Conservation (phyloP, 768 basidiomycete species). For the Termitomyces titanicus region DNA sequence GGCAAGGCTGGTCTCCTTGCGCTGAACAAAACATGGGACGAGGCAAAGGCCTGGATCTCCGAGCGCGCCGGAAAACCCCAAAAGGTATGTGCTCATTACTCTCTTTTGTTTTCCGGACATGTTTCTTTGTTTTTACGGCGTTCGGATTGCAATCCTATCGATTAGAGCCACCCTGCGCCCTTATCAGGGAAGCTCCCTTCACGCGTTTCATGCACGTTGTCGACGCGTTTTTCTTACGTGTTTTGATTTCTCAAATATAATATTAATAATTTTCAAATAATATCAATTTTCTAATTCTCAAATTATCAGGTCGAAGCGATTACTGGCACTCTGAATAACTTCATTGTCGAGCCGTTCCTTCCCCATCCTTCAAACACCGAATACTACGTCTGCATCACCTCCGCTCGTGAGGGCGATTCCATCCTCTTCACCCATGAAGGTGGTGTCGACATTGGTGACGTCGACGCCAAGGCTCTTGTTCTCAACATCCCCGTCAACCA, state of each 20-base stretch:
- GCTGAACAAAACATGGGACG: slow-evolving; percentile 90
- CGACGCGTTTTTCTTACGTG: no score
- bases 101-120: neutral
- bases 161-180: slow-evolving; percentile 8
- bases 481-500: slow-evolving; percentile 74
- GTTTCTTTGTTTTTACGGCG: slow-evolving; percentile 8
- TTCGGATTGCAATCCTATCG: slow-evolving; percentile 7
- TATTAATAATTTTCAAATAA: neutral
- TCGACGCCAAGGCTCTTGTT: slow-evolving; percentile 93
- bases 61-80: slow-evolving; percentile 90
- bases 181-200: neutral
- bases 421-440: slow-evolving; percentile 99
- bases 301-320: slow-evolving; percentile 77
- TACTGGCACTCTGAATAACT: slow-evolving; percentile 93
- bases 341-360: slow-evolving; percentile 99
- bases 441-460: slow-evolving; percentile 98
- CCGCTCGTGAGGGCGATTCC: slow-evolving; percentile 87
- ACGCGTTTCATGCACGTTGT: slow-evolving; percentile 5
- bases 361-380: slow-evolving; percentile 93
- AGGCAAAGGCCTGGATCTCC: slow-evolving; percentile 83
- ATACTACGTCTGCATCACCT: slow-evolving; percentile 98
- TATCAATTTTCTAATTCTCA: neutral
- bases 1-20: slow-evolving; percentile 96
- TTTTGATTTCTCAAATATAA: no score
- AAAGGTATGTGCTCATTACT: slow-evolving; percentile 51